These are phyloP conservation scores for Adansonia digitata DNA, from an alignment of 345 rosid species.

Conservation along the genomic window DNA sequence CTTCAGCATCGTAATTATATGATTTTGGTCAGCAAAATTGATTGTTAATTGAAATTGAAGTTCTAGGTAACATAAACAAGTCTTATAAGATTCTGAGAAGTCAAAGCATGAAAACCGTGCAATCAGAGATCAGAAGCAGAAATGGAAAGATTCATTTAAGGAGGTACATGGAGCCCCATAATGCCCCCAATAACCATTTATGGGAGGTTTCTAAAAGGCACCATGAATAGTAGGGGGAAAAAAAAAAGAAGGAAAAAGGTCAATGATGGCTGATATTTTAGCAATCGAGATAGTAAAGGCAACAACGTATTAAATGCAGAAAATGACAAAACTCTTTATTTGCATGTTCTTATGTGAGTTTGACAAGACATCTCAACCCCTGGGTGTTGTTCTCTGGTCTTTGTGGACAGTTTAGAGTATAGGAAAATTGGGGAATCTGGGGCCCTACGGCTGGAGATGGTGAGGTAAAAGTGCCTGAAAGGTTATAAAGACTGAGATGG, in stretches of 20 bases:
- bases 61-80: neutral
- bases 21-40: neutral
- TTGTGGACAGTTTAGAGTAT: constrained; percentile 17
- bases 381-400: constrained; percentile 24
- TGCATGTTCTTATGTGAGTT: constrained; percentile 22
- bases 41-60: neutral
- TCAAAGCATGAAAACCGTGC: constrained; percentile 42
- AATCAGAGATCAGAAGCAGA: constrained; percentile 17
- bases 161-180: constrained; percentile 16
- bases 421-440: constrained; percentile 21
- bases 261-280: constrained; percentile 12
- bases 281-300: constrained; percentile 9
- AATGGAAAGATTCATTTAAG: constrained; percentile 18
- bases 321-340: constrained; percentile 32
- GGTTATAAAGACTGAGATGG: constrained; percentile 6
- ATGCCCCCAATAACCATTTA: constrained; percentile 6
- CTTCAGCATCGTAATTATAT: neutral
- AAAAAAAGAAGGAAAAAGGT: neutral
- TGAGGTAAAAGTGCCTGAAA: constrained; percentile 17
- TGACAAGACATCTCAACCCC: constrained; percentile 44
- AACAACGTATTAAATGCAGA: constrained; percentile 28
- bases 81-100: constrained; percentile 23
- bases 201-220: constrained; percentile 1
- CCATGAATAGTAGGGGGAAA: neutral
- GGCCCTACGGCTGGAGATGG: constrained; percentile 17